Conservation (phyloP, 768 basidiomycete species). For the Amanita muscaria region DNA sequence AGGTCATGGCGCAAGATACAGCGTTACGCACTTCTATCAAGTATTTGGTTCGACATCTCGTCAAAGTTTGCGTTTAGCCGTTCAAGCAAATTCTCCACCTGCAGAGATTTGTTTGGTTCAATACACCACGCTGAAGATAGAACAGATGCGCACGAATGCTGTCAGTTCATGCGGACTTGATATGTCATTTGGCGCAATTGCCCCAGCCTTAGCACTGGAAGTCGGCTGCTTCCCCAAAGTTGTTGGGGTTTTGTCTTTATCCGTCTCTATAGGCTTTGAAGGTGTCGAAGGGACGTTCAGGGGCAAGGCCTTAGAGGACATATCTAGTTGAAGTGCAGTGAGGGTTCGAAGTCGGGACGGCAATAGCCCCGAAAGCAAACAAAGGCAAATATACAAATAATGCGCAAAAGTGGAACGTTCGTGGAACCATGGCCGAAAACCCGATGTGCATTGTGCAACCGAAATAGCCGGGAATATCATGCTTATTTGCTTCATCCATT, state of each 20-base stretch:
- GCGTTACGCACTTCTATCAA: slow-evolving; percentile 63
- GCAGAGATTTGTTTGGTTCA: slow-evolving; percentile 6
- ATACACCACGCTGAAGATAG: slow-evolving; percentile 5
- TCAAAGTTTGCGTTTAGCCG: slow-evolving; percentile 89
- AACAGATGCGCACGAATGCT: slow-evolving; percentile 64
- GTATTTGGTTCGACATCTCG: slow-evolving; percentile 85
- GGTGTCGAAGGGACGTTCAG: slow-evolving; percentile 58
- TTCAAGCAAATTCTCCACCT: slow-evolving; percentile 86
- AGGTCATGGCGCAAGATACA: slow-evolving; percentile 3
- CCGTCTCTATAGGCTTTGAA: slow-evolving; percentile 32
- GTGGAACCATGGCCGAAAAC: no score
- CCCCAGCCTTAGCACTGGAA: slow-evolving; percentile 25
- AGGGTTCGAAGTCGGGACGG: neutral
- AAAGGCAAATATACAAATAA: slow-evolving; percentile 13
- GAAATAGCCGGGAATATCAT: no score
- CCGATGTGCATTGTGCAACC: no score
- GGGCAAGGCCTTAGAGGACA: slow-evolving; percentile 53
- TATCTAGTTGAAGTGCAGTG: slow-evolving; percentile 8
- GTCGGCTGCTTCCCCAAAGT: slow-evolving; percentile 30
- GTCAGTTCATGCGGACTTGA: slow-evolving; percentile 93
- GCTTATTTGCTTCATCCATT: no score
- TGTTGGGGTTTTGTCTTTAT: slow-evolving; percentile 47
- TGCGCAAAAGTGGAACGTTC: no score
- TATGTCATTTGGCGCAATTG: slow-evolving; percentile 50
- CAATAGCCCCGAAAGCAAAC: slow-evolving; percentile 12